Evolutionary conservation across 768 basidiomycete genomes (phyloP).

Genomic region (Suillus occidentalis): DNA sequence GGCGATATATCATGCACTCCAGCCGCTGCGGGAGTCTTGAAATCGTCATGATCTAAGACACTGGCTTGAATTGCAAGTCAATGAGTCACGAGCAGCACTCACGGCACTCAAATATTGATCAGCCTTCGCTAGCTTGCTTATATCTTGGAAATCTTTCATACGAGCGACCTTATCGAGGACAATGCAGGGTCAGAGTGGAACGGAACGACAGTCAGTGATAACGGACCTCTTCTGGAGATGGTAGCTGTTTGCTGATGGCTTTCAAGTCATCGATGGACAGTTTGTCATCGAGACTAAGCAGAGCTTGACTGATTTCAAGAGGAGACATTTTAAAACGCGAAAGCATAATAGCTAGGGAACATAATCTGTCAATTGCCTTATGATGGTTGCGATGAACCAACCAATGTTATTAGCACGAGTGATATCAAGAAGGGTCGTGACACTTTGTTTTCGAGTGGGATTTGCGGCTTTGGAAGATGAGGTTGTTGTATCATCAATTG

Average conservation of each 20-base stretch:
- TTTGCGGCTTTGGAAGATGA: constrained; percentile 42
- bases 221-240: constrained; percentile 78
- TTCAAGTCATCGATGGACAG: constrained; percentile 76
- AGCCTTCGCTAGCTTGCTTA: constrained; percentile 73
- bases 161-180: constrained; percentile 48
- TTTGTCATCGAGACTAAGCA: constrained; percentile 72
- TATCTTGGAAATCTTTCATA: constrained; percentile 69
- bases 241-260: constrained; percentile 71
- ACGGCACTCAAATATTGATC: constrained; percentile 85
- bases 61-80: constrained; percentile 8
- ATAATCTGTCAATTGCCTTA: constrained; percentile 9
- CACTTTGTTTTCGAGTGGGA: constrained; percentile 53
- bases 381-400: constrained; percentile 28
- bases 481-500: constrained; percentile 48
- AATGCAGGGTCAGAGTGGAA: not conserved
- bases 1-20: constrained; percentile 81
- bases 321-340: constrained; percentile 67
- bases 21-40: constrained; percentile 74
- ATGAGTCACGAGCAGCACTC: constrained; percentile 11
- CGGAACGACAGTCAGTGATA: not conserved
- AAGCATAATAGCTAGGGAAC: constrained; percentile 73
- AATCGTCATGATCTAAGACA: constrained; percentile 69
- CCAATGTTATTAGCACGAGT: constrained; percentile 85
- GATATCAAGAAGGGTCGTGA: constrained; percentile 75
- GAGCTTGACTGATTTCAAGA: constrained; percentile 64